Conservation (phyloP, 2,329 filamentous ascomycete genomes). For the Aspergillus melleus region DNA sequence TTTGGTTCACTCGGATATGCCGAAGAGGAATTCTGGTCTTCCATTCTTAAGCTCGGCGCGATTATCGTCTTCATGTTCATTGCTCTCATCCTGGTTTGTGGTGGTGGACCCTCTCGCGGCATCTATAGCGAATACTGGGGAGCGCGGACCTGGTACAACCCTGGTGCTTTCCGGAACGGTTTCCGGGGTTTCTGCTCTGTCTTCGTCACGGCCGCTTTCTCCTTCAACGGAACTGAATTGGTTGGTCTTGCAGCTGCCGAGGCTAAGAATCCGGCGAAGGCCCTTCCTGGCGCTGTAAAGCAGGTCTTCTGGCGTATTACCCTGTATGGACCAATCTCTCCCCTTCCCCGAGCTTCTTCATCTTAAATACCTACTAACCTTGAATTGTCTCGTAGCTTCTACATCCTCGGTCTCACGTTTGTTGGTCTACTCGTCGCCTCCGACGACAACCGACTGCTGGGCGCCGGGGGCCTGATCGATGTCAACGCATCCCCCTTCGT, state of each 20-base stretch:
- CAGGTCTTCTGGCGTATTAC: constrained; percentile 55
- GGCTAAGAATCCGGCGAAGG: constrained; percentile 54
- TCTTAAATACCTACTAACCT: not conserved
- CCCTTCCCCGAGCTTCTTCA: not conserved
- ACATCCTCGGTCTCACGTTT: constrained; percentile 48
- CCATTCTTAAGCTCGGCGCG: constrained; percentile 25
- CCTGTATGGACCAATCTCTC: constrained; percentile 20
- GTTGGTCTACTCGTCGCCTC: constrained; percentile 48
- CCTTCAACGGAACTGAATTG: constrained; percentile 63
- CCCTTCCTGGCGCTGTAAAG: constrained; percentile 49
- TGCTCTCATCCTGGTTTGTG: constrained; percentile 37
- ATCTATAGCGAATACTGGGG: constrained; percentile 39
- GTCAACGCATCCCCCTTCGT: constrained; percentile 64
- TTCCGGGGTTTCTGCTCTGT: constrained; percentile 60
- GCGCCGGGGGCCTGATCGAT: constrained; percentile 37
- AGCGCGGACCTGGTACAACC: constrained; percentile 27
- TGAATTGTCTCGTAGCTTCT: constrained; percentile 36
- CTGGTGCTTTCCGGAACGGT: constrained; percentile 53
- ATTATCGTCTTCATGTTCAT: constrained; percentile 29
- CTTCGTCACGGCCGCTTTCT: constrained; percentile 64
- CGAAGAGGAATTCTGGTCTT: constrained; percentile 26
- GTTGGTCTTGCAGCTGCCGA: constrained; percentile 63
- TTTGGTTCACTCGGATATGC: constrained; percentile 55
- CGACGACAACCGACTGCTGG: constrained; percentile 42
- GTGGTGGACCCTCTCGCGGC: constrained; percentile 24